Base-by-base conservation (phyloP, 306 rosid species). In the Erythrophleum fordii region DNA sequence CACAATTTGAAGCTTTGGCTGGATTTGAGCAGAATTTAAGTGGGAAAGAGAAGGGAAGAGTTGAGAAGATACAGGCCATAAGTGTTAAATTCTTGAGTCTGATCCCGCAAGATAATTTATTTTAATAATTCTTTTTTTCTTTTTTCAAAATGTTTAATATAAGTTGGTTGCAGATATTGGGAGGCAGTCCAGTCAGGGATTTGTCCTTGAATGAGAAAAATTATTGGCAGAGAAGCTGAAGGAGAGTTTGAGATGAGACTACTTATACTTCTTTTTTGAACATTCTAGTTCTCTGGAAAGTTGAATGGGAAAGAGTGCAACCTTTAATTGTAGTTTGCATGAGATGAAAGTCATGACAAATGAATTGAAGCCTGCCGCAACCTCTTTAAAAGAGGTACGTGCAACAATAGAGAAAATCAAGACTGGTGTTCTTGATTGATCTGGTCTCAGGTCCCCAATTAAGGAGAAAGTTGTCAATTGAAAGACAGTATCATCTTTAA, bases 281-380 rank as follows among this genome's bases (percentile, higher is more conserved):
- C 74, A 78, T 83, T 55, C 9, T 78, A 74, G 72, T 78, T 73
- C 62, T 83, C 42, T 75, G 86, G 11, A 73, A 78, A 22, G 72
- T 29, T 72, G 83, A 51, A 83, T 78, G 70, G 83, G 80, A 56
- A 78, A 78, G 73, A 83, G 77, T 58, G 79, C 72, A 2, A 73
- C 83, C 49, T 65, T 78, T 26, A 78, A 78, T 71, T 78, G 73
- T 61, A 72, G 73, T 62, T 65, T 78, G 20, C 58, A 75, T 17
- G 83, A 64, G 73, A 29, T 48, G 56, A 78, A 64, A 53, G 80
- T 56, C 1, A 49, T n/a, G 10, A 46, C 61, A 42, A 42, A 62
- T 56, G 76, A 76, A 13, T 78, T 78, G 26, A 41, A 73, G 35
- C 80, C 86, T 6, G 70, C 72, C 70, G 77, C 86, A 9, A 78